These are phyloP conservation scores for Botrytis fragariae DNA, from an alignment of 2,329 filamentous ascomycete species.

Conservation along the genomic window DNA sequence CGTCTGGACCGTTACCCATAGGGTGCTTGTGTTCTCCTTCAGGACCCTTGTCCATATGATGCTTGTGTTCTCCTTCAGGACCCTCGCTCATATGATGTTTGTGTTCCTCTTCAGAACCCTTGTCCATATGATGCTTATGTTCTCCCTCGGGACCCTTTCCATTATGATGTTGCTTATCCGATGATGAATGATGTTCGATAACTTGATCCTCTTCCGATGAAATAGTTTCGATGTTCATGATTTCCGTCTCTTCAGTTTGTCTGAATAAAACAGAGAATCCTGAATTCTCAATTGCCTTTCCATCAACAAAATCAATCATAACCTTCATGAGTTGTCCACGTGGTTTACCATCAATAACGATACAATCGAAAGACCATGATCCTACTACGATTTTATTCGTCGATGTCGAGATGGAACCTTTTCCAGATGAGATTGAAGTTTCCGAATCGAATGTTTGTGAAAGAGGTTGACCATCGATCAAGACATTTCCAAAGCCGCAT, in stretches of 20 bases:
- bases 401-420: constrained; percentile 43
- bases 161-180: constrained; percentile 5
- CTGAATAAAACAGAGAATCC: constrained; percentile 47
- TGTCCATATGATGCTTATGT: background rate
- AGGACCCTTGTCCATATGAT: background rate
- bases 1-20: background rate
- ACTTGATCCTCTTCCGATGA: constrained; percentile 36
- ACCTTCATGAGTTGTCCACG: constrained; percentile 48
- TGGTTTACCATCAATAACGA: constrained; percentile 42
- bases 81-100: background rate
- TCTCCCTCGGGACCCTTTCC: constrained; percentile 13
- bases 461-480: constrained; percentile 47
- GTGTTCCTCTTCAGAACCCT: background rate
- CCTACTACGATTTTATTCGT: constrained; percentile 43
- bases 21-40: background rate
- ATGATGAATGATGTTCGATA: constrained; percentile 27
- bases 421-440: constrained; percentile 35
- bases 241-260: constrained; percentile 44
- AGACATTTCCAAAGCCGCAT: constrained; percentile 49
- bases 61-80: background rate
- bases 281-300: constrained; percentile 41
- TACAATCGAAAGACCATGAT: constrained; percentile 50
- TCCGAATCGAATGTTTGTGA: constrained; percentile 37
- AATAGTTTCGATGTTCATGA: constrained; percentile 45
- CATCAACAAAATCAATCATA: constrained; percentile 45